Base-by-base conservation (phyloP, 768 basidiomycete genomes). In the Collybia nuda region DNA sequence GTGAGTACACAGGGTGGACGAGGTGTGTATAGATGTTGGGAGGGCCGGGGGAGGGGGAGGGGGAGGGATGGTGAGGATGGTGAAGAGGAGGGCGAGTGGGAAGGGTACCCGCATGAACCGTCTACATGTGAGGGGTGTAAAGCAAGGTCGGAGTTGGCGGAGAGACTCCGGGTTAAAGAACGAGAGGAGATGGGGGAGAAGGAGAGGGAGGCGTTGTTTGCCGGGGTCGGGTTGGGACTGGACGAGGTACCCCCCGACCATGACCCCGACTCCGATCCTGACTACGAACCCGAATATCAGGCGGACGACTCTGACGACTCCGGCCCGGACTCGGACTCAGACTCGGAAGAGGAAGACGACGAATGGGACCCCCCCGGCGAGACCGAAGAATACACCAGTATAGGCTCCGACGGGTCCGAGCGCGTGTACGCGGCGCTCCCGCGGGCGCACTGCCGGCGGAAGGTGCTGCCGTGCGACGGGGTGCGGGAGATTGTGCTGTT, bases 401-500 rank as follows among this genome's bases (percentile, higher is more conserved):
- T 54, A 50, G 24, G 24, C 7, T 3, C 24, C 4, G 61, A 21
- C 54, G 59, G 37, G 58, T 3, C 24, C 4, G 4, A 7, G 24
- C 57, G 5, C 58, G 54, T 28, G 62, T 32, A 55, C 60, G 26
- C 42, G 52, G 0, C 58, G 57, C 18, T 57, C 65, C 29, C 62
- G 51, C 14, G 53, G 53, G 18, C 51, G 38, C 43, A 47, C 29
- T 17, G 32, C 26, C 24, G 49, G 42, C 40, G 53, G 6, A 47
- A 44, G 3, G 53, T 36, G 21, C 50, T 42, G 17, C 52, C 43
- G 6, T 88, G 88, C 47, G 62, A 69, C 26, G 85, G 86, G 1
- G 73, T 86, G 4, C 66, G 66, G 48, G 86, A 89, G 56, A 78
- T 84, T 40, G 69, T 86, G 24, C 63, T 88, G 54, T 79, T 78